phyloP scores from a whole-genome alignment of 1,284 basidiomycete species.

The Coniophora puteana region DNA sequence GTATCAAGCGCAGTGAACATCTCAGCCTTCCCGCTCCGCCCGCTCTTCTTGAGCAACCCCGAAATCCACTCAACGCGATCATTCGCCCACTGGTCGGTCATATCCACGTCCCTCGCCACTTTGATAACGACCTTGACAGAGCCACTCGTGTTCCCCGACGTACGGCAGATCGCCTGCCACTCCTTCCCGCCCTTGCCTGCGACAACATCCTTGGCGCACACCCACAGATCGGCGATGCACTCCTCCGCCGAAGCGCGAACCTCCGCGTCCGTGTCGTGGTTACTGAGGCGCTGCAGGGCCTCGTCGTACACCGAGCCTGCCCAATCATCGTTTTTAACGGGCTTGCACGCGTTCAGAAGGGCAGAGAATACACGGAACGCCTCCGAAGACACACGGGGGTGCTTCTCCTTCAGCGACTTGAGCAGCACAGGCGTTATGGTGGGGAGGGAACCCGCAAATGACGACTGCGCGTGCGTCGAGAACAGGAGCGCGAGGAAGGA shows the following conservation, averaged over 20 bases:
- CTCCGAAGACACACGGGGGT: conserved; percentile 77
- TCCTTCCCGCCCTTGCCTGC: conserved; percentile 60
- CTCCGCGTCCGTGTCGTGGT: conserved; percentile 87
- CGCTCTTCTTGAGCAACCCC: conserved; percentile 75
- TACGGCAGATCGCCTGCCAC: conserved; percentile 80
- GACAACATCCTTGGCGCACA: conserved; percentile 76
- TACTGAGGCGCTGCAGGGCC: conserved; percentile 67
- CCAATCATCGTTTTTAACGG: conserved; percentile 59
- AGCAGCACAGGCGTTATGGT: conserved; percentile 72
- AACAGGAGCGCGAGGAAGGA: conserved; percentile 87
- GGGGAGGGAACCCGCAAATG: conserved; percentile 60
- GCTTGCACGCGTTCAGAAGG: conserved; percentile 59
- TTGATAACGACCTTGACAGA: conserved; percentile 71
- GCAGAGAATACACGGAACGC: conserved; percentile 80
- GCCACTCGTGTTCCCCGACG: conserved; percentile 69
- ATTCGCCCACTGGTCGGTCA: conserved; percentile 78
- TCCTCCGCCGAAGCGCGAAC: conserved; percentile 83
- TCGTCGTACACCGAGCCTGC: conserved; percentile 72
- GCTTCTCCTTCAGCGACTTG: conserved; percentile 65
- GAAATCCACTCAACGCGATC: conserved; percentile 78
- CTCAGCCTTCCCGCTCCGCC: conserved; percentile 75
- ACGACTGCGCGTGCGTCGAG: conserved; percentile 69
- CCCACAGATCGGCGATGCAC: conserved; percentile 82
- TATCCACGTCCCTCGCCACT: conserved; percentile 64
- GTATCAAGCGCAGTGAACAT: conserved; percentile 79